Conservation (phyloP, 2,329 filamentous ascomycete species). For the Calonectria hongkongensis region DNA sequence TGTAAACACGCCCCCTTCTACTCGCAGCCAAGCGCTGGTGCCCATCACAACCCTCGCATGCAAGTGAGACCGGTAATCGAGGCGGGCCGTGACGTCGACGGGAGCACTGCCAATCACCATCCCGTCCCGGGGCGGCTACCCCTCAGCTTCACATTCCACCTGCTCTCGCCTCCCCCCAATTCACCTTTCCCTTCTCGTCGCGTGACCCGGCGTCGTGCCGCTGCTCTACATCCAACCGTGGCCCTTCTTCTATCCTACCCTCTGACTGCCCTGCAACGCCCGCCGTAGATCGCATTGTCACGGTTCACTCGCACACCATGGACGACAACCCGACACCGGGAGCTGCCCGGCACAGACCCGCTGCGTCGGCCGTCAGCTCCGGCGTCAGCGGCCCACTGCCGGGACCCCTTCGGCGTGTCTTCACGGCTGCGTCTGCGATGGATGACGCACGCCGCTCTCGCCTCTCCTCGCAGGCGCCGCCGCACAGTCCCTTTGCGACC, state of each 20-base stretch:
- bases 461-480: conserved; percentile 55
- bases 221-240: conserved; percentile 30
- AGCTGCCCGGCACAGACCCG: conserved; percentile 41
- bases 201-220: conserved; percentile 35
- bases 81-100: conserved; percentile 34
- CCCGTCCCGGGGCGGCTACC: conserved; percentile 13
- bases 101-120: conserved; percentile 35
- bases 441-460: conserved; percentile 65
- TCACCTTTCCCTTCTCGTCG: conserved; percentile 37
- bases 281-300: conserved; percentile 28
- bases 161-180: conserved; percentile 19
- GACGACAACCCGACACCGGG: conserved; percentile 46
- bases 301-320: conserved; percentile 35
- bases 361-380: conserved; percentile 41
- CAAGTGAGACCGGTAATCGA: conserved; percentile 33
- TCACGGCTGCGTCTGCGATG: conserved; percentile 56
- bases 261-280: conserved; percentile 30
- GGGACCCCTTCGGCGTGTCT: conserved; percentile 31
- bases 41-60: conserved; percentile 13
- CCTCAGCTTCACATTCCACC: conserved; percentile 34
- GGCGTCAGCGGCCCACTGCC: conserved; percentile 51
- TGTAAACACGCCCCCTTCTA: background rate
- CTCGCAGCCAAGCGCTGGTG: conserved; percentile 7
- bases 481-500: conserved; percentile 42
- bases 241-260: conserved; percentile 31